Conservation (phyloP, 768 basidiomycete species). For the Pulveroboletus sp. region DNA sequence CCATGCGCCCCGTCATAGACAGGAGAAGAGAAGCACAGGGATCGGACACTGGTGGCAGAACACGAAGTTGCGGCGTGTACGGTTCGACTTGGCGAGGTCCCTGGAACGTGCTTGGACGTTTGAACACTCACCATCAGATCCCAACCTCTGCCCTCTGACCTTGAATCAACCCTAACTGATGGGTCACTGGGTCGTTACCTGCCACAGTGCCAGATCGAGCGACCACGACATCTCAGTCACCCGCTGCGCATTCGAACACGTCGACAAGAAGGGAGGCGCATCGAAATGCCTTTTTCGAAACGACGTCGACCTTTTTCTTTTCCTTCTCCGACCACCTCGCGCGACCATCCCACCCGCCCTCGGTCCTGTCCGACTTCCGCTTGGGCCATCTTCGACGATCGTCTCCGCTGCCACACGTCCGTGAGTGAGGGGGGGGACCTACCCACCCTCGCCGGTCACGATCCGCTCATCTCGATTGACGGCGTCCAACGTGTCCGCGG, state of each 20-base stretch:
- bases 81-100: not conserved
- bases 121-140: too few species aligned
- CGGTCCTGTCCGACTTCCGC: not conserved
- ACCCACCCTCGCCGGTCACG: not conserved
- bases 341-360: not conserved
- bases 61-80: slow-evolving; percentile 14
- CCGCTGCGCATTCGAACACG: slow-evolving; percentile 5
- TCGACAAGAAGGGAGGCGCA: not conserved
- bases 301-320: not conserved
- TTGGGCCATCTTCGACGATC: not conserved
- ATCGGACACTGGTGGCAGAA: not conserved
- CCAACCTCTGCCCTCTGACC: slow-evolving; percentile 15
- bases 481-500: not conserved
- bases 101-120: slow-evolving; percentile 16
- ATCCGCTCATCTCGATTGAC: not conserved
- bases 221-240: slow-evolving; percentile 7
- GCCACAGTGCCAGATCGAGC: too few species aligned
- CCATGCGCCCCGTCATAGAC: not conserved
- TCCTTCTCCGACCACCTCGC: slow-evolving; percentile 6
- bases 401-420: not conserved
- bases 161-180: not conserved
- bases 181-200: slow-evolving; percentile 2
- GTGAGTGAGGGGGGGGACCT: not conserved
- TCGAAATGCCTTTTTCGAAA: slow-evolving; percentile 1
- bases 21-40: not conserved